Conservation (phyloP, 108 stramenopile genomes). For the Stephanodiscus minutulus region DNA sequence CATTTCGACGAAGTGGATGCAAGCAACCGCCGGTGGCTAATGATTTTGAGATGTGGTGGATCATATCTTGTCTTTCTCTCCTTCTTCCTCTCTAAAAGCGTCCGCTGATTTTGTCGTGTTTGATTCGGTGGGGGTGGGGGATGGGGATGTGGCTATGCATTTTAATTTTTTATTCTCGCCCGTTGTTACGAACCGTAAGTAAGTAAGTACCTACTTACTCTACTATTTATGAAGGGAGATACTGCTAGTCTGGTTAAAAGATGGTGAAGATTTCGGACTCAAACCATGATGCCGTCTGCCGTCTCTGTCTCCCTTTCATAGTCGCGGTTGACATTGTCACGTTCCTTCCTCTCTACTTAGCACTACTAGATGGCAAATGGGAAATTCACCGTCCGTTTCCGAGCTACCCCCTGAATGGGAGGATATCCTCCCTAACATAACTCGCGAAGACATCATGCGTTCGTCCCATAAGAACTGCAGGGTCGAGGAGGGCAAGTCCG, state of each 20-base stretch:
- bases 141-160: too few relatives aligned
- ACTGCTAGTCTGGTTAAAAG: too few relatives aligned
- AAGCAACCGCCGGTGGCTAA: not conserved
- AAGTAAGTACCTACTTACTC: too few relatives aligned
- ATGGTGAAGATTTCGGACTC: too few relatives aligned
- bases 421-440: conserved; percentile 32
- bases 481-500: conserved; percentile 8
- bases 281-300: too few relatives aligned
- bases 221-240: too few relatives aligned
- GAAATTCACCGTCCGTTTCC: conserved; percentile 18
- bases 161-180: too few relatives aligned
- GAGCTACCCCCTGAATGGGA: conserved; percentile 37
- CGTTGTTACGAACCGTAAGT: too few relatives aligned
- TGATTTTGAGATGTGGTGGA: conserved; percentile 4
- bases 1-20: conserved; percentile 2
- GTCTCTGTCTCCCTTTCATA: too few relatives aligned
- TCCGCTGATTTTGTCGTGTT: too few relatives aligned
- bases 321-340: not conserved
- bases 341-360: too few relatives aligned
- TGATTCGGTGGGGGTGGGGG: too few relatives aligned
- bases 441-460: conserved; percentile 30
- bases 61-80: not conserved
- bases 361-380: conserved; percentile 9
- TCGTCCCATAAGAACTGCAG: conserved; percentile 22
- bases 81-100: not conserved